phyloP scores from a whole-genome alignment of 257 asterid genomes.

The Parsonsia alboflavescens region DNA sequence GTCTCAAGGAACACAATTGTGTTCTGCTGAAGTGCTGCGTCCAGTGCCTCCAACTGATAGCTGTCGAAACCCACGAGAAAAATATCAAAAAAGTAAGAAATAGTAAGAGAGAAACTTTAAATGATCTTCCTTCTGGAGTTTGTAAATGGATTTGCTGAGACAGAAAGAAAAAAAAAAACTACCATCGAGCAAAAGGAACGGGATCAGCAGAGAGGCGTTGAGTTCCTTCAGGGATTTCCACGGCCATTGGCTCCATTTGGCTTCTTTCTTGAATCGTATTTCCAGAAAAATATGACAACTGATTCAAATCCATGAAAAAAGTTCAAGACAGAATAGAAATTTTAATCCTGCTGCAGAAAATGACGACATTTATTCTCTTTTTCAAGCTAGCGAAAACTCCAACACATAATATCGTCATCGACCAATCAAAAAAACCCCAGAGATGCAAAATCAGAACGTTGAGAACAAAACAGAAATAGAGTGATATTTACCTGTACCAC shows the following conservation, averaged over 20 bases:
- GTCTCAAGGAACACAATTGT: conserved; percentile 77
- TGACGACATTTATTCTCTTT: background rate
- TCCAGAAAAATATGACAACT: background rate
- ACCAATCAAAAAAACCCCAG: background rate
- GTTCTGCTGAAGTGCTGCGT: conserved; percentile 52
- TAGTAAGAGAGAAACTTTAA: background rate
- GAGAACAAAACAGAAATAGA: too few species aligned
- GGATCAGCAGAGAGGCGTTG: conserved; percentile 30
- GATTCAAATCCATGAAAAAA: background rate
- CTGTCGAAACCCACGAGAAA: conserved; percentile 29
- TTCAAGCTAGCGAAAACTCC: background rate
- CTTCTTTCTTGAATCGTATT: conserved; percentile 19
- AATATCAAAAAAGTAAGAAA: background rate
- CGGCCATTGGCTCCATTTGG: conserved; percentile 17
- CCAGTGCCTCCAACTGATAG: conserved; percentile 81
- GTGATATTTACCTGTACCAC: too few species aligned
- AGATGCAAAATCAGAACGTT: background rate
- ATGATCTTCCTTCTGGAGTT: background rate
- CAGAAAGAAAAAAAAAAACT: conserved; percentile 1
- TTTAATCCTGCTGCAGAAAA: background rate
- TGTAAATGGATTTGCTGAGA: background rate
- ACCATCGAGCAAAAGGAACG: conserved; percentile 53
- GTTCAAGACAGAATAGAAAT: background rate
- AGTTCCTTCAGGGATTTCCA: conserved; percentile 27
- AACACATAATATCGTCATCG: background rate